These are phyloP conservation scores for Pseudotulostoma volvatum DNA, from an alignment of 495 filamentous ascomycete genomes.

Conservation along the genomic window DNA sequence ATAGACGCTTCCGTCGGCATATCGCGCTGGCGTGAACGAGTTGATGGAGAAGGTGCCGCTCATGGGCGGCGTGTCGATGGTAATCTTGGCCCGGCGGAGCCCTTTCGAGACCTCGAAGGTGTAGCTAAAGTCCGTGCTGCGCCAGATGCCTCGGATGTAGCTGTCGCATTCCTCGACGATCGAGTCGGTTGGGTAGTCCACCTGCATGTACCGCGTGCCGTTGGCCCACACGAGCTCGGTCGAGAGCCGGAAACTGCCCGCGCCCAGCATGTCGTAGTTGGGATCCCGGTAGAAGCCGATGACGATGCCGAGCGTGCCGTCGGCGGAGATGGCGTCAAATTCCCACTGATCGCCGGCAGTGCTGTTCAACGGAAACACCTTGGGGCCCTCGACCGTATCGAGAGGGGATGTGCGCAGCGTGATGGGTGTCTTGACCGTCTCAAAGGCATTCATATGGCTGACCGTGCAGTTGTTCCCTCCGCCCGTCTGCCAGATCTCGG, in stretches of 20 bases:
- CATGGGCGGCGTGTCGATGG: background rate
- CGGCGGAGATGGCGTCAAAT: too few species aligned
- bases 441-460: background rate
- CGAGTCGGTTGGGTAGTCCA: slow-evolving; percentile 5
- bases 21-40: background rate
- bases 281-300: too few species aligned
- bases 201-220: slow-evolving; percentile 4
- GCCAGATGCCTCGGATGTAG: background rate
- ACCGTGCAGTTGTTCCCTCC: too few species aligned
- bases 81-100: background rate
- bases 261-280: slow-evolving; percentile 6
- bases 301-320: too few species aligned
- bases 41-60: background rate
- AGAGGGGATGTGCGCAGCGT: slow-evolving; percentile 2
- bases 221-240: slow-evolving; percentile 8
- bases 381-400: slow-evolving; percentile 3
- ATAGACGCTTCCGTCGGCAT: slow-evolving; percentile 3
- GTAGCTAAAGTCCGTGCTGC: background rate
- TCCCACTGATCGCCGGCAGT: slow-evolving; percentile 14
- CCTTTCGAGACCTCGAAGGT: background rate
- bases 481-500: too few species aligned
- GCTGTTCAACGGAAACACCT: slow-evolving; percentile 7
- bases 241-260: slow-evolving; percentile 9
- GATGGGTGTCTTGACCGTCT: slow-evolving; percentile 4
- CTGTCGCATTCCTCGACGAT: slow-evolving; percentile 5